Conservation (phyloP, 2,329 filamentous ascomycete genomes). For the Ustulina deusta region DNA sequence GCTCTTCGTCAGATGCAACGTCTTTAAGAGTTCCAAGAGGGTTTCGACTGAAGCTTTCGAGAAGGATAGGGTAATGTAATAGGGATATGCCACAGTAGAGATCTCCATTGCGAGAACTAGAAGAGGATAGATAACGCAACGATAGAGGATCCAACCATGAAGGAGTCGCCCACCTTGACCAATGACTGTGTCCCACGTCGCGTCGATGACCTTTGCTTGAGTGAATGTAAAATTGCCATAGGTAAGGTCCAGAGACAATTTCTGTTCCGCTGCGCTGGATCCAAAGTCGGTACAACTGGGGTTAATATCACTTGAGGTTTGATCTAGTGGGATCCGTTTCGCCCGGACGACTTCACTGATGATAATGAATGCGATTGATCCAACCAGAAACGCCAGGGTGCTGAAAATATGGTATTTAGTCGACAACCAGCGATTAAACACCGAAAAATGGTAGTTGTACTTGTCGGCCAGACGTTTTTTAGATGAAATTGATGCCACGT, state of each 20-base stretch:
- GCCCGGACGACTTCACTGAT: not conserved
- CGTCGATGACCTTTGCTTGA: constrained; percentile 32
- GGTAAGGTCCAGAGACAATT: constrained; percentile 18
- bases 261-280: constrained; percentile 4
- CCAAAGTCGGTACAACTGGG: not conserved
- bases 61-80: constrained; percentile 20
- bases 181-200: constrained; percentile 27
- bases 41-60: not conserved
- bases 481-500: not conserved
- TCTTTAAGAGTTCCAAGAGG: not conserved
- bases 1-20: not conserved
- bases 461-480: not conserved
- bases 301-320: not conserved
- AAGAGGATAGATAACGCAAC: constrained; percentile 22
- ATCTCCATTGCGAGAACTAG: constrained; percentile 27
- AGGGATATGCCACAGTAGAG: constrained; percentile 14
- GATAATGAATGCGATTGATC: not conserved
- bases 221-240: constrained; percentile 32
- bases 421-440: not conserved
- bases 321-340: not conserved
- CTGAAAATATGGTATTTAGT: not conserved
- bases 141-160: constrained; percentile 30
- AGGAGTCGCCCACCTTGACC: constrained; percentile 33
- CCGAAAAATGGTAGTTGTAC: not conserved
- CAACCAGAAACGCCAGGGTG: not conserved